Evolutionary conservation across 2,329 filamentous ascomycete species (phyloP), one percentile per base, ranked within the genome.

Genomic region (Daldinia sp.): DNA sequence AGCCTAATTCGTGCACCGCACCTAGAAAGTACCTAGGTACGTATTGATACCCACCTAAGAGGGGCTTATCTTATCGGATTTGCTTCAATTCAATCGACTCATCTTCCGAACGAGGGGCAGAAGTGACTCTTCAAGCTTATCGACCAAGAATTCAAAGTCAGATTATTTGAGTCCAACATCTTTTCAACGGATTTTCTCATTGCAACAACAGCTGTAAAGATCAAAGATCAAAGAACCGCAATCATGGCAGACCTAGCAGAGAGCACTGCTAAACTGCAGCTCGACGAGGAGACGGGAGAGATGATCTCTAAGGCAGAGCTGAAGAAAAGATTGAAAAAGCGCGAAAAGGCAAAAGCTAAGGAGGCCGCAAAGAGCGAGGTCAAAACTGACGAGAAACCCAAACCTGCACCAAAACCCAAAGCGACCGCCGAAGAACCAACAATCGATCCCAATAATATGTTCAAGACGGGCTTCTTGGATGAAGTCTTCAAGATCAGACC

Each of bases 401-500:
- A 80, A 51, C 70, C 77, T 1, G 61, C 71, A 13, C 58, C 68
- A 4, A 78, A 80, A 50, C 69, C 78, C 3, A 83, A 85, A 72
- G 78, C 80, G 52, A 85, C 84, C 74, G 73, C 76, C 19, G 81
- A 81, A 29, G 78, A 81, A 55, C 72, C 76, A 5, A 72, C 76
- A 37, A 72, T 84, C 39, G 85, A 87, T 66, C 81, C 83, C 0
- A 84, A 91, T 65, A 82, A 85, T 68, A 93, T 94, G 85, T 94
- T 94, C 82, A 91, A 92, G 79, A 85, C 88, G 72, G 91, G 91
- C 35, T 94, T 93, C 78, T 83, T 94, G 32, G 82, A 84, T 52
- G 87, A 90, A 3, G 90, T 94, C 27, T 92, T 89, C 78, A 85
- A 88, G 64, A 85, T 90, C 77, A 83, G 87, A 49, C 88, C 88